phyloP scores from a whole-genome alignment of 2,329 filamentous ascomycete species.

The Bipolaris sorokiniana region DNA sequence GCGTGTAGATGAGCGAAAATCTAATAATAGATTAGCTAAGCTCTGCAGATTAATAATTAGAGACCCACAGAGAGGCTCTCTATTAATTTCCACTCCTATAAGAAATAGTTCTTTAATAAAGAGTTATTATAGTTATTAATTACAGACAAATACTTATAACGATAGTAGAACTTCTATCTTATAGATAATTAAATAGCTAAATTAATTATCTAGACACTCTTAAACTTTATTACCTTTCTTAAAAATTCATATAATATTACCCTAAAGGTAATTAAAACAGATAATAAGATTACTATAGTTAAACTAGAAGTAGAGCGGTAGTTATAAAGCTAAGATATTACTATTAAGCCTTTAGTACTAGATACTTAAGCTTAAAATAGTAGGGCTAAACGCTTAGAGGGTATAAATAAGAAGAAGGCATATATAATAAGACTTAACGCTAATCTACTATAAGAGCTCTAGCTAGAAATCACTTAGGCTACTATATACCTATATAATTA shows the following conservation, averaged over 20 bases:
- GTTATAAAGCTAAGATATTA: not conserved
- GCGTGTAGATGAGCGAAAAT: not conserved
- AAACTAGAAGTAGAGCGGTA: not conserved
- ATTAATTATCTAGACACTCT: not conserved
- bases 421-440: conserved; percentile 7
- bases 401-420: conserved; percentile 13
- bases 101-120: not conserved
- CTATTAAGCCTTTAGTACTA: conserved; percentile 12
- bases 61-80: not conserved
- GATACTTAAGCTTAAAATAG: conserved; percentile 10
- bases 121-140: not conserved
- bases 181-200: not conserved
- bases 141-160: not conserved
- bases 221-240: not conserved
- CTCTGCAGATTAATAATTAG: not conserved
- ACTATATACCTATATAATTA: conserved; percentile 13
- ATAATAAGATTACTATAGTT: conserved; percentile 1
- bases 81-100: not conserved
- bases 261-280: not conserved
- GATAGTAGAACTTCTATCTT: not conserved
- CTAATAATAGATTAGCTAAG: not conserved
- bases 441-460: conserved; percentile 9
- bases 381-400: conserved; percentile 12
- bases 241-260: conserved; percentile 2
- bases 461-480: conserved; percentile 9